Evolutionary conservation across 352 stramenopile genomes (phyloP).

Genomic region (Globisporangium alternatum): DNA sequence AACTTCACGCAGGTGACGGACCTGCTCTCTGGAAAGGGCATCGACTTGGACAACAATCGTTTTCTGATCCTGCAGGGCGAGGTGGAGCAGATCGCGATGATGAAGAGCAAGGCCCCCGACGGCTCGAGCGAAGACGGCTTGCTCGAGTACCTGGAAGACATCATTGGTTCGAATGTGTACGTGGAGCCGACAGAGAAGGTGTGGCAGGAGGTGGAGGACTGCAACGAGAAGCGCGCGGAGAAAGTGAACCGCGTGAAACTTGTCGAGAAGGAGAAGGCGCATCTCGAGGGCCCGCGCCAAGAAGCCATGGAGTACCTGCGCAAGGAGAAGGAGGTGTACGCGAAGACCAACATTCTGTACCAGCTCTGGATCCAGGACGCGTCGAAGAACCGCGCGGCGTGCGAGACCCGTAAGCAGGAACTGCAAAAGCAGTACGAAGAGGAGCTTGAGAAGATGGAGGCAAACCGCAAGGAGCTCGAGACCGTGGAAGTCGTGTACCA

Average conservation of each 20-base stretch:
- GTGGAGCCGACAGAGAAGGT: conserved; percentile 94
- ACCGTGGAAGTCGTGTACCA: conserved; percentile 83
- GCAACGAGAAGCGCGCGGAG: conserved; percentile 89
- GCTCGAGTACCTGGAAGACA: conserved; percentile 99
- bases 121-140: conserved; percentile 95
- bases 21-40: conserved; percentile 93
- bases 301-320: conserved; percentile 94
- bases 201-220: conserved; percentile 92
- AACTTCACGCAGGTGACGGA: conserved; percentile 95
- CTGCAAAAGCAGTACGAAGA: conserved; percentile 75
- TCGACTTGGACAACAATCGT: conserved; percentile 99
- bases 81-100: conserved; percentile 99
- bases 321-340: conserved; percentile 95
- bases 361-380: conserved; percentile 91
- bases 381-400: conserved; percentile 69
- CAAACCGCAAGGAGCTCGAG: conserved; percentile 77
- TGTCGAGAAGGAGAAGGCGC: conserved; percentile 96
- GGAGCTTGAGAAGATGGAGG: conserved; percentile 69
- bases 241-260: conserved; percentile 98
- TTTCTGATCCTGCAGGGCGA: conserved; percentile 98
- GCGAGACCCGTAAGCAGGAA: conserved; percentile 59
- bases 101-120: conserved; percentile 97
- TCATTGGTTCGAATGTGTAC: conserved; percentile 99
- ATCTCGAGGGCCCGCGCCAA: conserved; percentile 92
- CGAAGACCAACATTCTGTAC: conserved; percentile 96